These are phyloP conservation scores for Suhomyces wounanorum DNA, from an alignment of 1,139 yeast genomes.

Conservation along the genomic window DNA sequence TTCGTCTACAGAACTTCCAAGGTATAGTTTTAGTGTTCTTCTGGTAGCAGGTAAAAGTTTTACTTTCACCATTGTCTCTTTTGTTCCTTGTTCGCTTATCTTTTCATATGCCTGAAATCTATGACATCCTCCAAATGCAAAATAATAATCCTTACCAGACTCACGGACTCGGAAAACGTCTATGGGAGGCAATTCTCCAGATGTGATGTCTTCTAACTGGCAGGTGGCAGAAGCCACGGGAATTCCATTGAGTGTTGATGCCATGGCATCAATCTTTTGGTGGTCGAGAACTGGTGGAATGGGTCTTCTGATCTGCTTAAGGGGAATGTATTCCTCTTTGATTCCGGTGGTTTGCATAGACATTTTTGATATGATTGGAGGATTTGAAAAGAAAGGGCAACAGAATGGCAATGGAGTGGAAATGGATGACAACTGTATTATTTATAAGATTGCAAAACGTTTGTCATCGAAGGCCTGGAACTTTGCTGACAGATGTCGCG, in stretches of 20 bases:
- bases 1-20: constrained; percentile 65
- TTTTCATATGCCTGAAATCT: constrained; percentile 76
- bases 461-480: constrained; percentile 10
- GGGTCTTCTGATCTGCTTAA: constrained; percentile 69
- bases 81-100: constrained; percentile 21
- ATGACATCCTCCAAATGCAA: constrained; percentile 88
- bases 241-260: constrained; percentile 62
- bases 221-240: constrained; percentile 72
- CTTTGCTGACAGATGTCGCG: constrained; percentile 7
- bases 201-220: constrained; percentile 49
- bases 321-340: constrained; percentile 60
- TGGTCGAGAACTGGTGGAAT: constrained; percentile 80
- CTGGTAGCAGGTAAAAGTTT: constrained; percentile 69
- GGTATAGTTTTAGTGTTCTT: constrained; percentile 58
- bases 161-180: constrained; percentile 72
- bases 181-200: constrained; percentile 75
- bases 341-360: constrained; percentile 41
- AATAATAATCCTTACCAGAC: constrained; percentile 60
- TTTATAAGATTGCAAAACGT: constrained; percentile 9
- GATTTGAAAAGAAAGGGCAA: not conserved
- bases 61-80: constrained; percentile 57
- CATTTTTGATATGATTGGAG: constrained; percentile 22
- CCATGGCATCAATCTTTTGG: constrained; percentile 76
- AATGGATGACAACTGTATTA: not conserved
- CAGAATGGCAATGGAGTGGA: not conserved